A percentile compares a stretch with the other conserved stretches of the same genome.
Evolutionary conservation across 2,329 filamentous ascomycete species (phyloP).

Genomic region (Neonectria coccinea): DNA sequence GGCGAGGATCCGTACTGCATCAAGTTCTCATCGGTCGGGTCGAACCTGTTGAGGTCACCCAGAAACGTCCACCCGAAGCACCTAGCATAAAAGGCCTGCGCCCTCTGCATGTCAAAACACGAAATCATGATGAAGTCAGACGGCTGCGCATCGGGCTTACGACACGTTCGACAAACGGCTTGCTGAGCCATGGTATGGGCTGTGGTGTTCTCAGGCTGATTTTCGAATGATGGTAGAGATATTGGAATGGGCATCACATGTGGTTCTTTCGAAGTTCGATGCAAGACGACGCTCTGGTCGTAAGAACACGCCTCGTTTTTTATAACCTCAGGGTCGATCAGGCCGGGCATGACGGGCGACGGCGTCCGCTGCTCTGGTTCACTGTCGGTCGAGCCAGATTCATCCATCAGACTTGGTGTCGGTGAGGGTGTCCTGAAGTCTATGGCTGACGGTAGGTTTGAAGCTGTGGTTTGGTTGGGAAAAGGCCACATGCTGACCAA

Average conservation of each 20-base stretch:
- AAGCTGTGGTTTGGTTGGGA: background rate
- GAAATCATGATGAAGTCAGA: constrained; percentile 42
- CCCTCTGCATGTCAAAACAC: constrained; percentile 40
- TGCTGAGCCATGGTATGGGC: background rate
- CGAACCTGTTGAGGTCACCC: constrained; percentile 38
- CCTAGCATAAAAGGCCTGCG: constrained; percentile 38
- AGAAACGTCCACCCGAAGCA: constrained; percentile 43
- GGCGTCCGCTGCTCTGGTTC: constrained; percentile 12
- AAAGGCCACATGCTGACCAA: constrained; percentile 16
- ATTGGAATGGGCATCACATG: constrained; percentile 9
- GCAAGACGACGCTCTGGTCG: background rate
- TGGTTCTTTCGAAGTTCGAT: constrained; percentile 7
- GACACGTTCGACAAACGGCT: background rate
- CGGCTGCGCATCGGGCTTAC: background rate
- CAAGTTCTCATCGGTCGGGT: constrained; percentile 24
- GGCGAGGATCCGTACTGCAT: constrained; percentile 40
- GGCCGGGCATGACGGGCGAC: constrained; percentile 3
- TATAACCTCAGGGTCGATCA: background rate
- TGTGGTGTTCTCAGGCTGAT: background rate
- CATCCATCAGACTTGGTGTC: constrained; percentile 6
- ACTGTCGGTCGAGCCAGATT: constrained; percentile 3
- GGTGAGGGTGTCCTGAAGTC: constrained; percentile 20
- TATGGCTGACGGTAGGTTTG: background rate
- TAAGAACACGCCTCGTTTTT: constrained; percentile 1
- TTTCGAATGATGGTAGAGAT: constrained; percentile 6